phyloP scores from a whole-genome alignment of 495 filamentous ascomycete genomes.

The Cairneyella variabilis region DNA sequence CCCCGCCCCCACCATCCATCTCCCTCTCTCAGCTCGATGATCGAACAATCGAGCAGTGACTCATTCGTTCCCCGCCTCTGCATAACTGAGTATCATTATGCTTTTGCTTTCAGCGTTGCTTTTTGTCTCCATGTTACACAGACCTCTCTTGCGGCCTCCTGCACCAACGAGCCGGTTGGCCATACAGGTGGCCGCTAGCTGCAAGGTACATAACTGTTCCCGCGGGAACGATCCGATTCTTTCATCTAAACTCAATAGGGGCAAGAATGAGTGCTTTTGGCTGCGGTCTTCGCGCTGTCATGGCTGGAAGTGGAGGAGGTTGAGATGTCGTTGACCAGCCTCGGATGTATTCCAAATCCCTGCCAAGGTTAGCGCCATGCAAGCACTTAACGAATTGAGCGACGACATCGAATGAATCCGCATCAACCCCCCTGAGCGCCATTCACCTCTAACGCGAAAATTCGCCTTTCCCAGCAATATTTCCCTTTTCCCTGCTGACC shows the following conservation, averaged over 20 bases:
- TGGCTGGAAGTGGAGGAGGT: no score
- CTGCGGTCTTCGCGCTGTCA: not conserved
- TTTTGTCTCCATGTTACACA: not conserved
- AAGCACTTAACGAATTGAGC: constrained; percentile 10
- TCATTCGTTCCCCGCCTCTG: constrained; percentile 7
- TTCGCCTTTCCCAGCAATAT: not conserved
- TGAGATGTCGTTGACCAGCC: not conserved
- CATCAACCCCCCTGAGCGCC: not conserved
- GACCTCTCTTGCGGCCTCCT: not conserved
- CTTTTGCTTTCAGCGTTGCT: not conserved
- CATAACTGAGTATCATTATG: constrained; percentile 2
- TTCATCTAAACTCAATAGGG: not conserved
- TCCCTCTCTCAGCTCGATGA: no score
- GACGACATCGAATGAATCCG: constrained; percentile 6
- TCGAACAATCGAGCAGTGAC: no score
- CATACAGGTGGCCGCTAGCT: not conserved
- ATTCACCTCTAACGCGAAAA: no score
- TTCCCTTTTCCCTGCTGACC: not conserved
- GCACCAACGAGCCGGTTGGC: not conserved
- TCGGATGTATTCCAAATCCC: not conserved
- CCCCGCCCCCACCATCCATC: no score
- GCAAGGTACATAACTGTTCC: constrained; percentile 1
- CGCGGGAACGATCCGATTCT: constrained; percentile 1
- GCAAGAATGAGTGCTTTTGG: not conserved
- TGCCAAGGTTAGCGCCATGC: constrained; percentile 13